Evolutionary conservation across 805 yeast genomes (phyloP).

Genomic region (Pichia heedii): DNA sequence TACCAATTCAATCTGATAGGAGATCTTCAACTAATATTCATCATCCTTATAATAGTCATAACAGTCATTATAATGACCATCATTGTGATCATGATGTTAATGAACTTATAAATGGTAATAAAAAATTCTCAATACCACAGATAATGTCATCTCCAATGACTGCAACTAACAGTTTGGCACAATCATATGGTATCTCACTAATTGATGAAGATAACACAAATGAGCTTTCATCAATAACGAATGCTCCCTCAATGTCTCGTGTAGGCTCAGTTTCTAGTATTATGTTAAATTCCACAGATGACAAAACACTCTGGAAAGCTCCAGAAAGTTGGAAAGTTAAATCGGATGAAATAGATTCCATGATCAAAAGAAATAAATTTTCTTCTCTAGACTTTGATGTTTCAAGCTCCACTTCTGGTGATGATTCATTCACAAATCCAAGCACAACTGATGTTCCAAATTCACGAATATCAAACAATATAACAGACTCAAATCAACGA

Average conservation of each 20-base stretch:
- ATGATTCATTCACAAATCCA: neutral
- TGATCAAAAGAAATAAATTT: neutral
- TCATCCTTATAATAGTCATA: neutral
- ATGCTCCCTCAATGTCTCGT: constrained; percentile 16
- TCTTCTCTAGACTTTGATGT: neutral
- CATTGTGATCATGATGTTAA: neutral
- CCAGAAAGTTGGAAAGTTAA: constrained; percentile 60
- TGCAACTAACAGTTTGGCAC: constrained; percentile 8
- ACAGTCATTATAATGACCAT: neutral
- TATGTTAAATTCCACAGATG: constrained; percentile 4
- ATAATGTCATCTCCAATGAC: constrained; percentile 11
- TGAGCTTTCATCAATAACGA: constrained; percentile 16
- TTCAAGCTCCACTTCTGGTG: neutral
- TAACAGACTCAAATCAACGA: no score
- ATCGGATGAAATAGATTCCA: constrained; percentile 7
- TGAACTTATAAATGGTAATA: neutral
- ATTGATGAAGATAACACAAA: constrained; percentile 17
- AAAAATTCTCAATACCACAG: neutral
- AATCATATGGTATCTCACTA: constrained; percentile 17
- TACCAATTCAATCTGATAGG: no score
- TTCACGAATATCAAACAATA: neutral
- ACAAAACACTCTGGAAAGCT: constrained; percentile 36
- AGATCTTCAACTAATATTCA: neutral
- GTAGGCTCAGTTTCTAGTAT: constrained; percentile 18
- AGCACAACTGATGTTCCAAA: neutral